Percentiles rank a stretch among this genome's conserved stretches.
phyloP scores from a whole-genome alignment of 805 yeast species.

The Lipomyces starkeyi region DNA sequence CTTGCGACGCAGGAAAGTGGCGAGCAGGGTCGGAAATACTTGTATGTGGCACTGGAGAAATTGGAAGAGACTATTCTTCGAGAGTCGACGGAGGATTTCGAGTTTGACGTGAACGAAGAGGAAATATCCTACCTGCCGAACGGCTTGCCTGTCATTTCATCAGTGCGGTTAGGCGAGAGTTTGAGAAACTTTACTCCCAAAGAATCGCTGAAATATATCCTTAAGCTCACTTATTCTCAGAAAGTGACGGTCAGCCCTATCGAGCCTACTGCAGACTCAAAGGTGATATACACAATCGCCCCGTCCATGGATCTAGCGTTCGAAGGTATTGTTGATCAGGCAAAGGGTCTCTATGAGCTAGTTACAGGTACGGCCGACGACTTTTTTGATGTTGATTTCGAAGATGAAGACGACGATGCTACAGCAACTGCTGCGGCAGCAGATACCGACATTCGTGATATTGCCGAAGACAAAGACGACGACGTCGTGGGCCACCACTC shows the following conservation, averaged over 20 bases:
- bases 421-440: constrained; percentile 25
- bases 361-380: constrained; percentile 95
- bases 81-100: constrained; percentile 69
- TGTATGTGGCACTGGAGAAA: constrained; percentile 78
- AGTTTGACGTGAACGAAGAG: constrained; percentile 60
- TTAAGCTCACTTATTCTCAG: constrained; percentile 35
- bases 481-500: constrained; percentile 15
- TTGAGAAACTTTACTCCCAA: constrained; percentile 84
- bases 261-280: constrained; percentile 40
- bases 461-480: constrained; percentile 12
- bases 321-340: constrained; percentile 87
- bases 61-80: constrained; percentile 81
- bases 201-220: constrained; percentile 36
- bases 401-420: constrained; percentile 79
- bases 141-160: constrained; percentile 74
- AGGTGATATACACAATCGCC: constrained; percentile 55
- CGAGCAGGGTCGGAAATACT: constrained; percentile 71
- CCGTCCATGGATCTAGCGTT: constrained; percentile 88
- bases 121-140: constrained; percentile 60
- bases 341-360: constrained; percentile 70
- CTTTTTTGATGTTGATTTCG: constrained; percentile 94
- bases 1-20: constrained; percentile 74
- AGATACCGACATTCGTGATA: constrained; percentile 18
- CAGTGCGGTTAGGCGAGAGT: constrained; percentile 84
- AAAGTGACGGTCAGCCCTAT: constrained; percentile 31